phyloP scores from a whole-genome alignment of 805 yeast genomes.

The Aciculoconidium aculeatum region DNA sequence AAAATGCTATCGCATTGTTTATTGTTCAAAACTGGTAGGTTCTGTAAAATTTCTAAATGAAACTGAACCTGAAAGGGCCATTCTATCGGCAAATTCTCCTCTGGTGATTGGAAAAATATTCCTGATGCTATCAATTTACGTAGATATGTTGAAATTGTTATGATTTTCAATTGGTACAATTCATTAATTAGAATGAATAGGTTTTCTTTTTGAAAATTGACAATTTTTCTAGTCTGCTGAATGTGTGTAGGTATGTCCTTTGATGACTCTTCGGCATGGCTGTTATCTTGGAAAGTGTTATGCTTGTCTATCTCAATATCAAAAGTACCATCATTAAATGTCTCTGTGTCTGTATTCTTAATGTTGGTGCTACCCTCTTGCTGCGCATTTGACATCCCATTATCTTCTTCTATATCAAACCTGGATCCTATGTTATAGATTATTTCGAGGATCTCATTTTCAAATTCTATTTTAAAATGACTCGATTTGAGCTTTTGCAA shows the following conservation, averaged over 20 bases:
- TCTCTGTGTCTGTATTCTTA: too few relatives aligned
- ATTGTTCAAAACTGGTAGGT: conserved; percentile 50
- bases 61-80: conserved; percentile 28
- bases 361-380: too few relatives aligned
- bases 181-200: conserved; percentile 48
- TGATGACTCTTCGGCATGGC: conserved; percentile 2
- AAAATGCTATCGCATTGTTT: conserved; percentile 53
- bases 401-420: too few relatives aligned
- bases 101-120: conserved; percentile 52
- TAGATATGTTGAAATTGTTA: conserved; percentile 61
- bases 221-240: too few relatives aligned
- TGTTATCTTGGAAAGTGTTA: conserved; percentile 4
- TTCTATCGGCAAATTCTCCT: conserved; percentile 32
- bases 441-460: conserved; percentile 35
- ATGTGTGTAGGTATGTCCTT: too few relatives aligned
- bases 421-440: conserved; percentile 25
- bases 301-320: conserved; percentile 18
- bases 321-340: conserved; percentile 13
- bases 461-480: conserved; percentile 39
- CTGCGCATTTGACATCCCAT: too few relatives aligned
- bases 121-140: conserved; percentile 85
- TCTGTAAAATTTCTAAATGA: conserved; percentile 53
- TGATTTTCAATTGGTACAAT: conserved; percentile 43
- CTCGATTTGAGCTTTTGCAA: conserved; percentile 3
- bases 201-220: conserved; percentile 15